Evolutionary conservation across 345 rosid genomes (phyloP).

Genomic region (Linum trigynum): DNA sequence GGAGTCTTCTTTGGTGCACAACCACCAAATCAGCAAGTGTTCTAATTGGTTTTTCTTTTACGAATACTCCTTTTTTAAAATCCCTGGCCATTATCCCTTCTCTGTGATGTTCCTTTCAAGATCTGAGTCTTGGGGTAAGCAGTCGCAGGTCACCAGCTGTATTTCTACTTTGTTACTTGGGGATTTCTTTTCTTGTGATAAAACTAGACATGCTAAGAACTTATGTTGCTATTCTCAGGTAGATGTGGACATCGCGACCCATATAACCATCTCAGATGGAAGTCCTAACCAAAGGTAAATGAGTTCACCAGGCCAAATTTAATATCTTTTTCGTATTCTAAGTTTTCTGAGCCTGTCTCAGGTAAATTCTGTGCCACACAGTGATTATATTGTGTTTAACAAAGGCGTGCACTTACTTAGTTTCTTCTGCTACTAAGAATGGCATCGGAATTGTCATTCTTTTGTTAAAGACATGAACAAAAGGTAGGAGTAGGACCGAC

Average conservation of each 20-base stretch:
- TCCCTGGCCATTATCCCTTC: background rate
- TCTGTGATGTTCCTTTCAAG: background rate
- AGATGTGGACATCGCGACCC: constrained; percentile 88
- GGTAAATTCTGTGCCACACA: too few species aligned
- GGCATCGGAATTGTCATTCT: too few species aligned
- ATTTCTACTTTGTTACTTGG: background rate
- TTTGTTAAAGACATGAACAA: too few species aligned
- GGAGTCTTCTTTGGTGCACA: constrained; percentile 91
- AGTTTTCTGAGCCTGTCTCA: too few species aligned
- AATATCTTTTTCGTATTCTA: background rate
- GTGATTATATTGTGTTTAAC: too few species aligned
- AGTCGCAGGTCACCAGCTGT: background rate
- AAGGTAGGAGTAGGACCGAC: too few species aligned
- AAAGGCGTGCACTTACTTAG: too few species aligned
- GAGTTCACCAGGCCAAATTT: background rate
- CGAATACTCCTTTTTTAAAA: background rate
- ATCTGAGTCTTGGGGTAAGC: background rate
- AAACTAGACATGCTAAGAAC: background rate
- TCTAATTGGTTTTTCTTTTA: background rate
- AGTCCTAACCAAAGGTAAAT: constrained; percentile 73
- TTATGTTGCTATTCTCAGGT: constrained; percentile 32
- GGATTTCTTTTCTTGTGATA: background rate
- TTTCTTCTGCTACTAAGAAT: too few species aligned
- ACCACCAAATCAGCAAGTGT: constrained; percentile 83
- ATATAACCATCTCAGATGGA: constrained; percentile 56